Evolutionary conservation across 768 basidiomycete genomes (phyloP).

Genomic region (Clitopilus hobsonii): DNA sequence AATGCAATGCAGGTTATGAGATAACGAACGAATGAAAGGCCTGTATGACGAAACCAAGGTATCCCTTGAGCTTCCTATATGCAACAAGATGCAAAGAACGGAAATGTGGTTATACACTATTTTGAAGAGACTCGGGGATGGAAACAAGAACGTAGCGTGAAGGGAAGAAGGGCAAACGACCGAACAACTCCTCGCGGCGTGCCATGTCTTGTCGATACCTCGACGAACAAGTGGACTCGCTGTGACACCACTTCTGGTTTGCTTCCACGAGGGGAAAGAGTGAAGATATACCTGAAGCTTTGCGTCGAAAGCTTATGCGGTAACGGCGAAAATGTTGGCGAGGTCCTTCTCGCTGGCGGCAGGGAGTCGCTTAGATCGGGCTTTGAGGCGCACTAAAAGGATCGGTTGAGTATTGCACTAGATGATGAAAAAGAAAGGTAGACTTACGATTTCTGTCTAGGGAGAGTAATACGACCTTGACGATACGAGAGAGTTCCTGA

Average conservation of each 20-base stretch:
- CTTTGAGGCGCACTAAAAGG: slow-evolving; percentile 78
- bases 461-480: slow-evolving; percentile 86
- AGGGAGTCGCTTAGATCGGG: slow-evolving; percentile 78
- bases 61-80: not conserved
- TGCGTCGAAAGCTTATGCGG: slow-evolving; percentile 35
- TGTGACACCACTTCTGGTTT: not conserved
- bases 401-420: slow-evolving; percentile 8
- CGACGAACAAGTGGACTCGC: too few species aligned
- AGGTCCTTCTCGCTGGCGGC: slow-evolving; percentile 87
- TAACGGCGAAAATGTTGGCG: slow-evolving; percentile 50
- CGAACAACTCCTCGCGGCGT: not conserved
- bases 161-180: not conserved
- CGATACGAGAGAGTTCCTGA: slow-evolving; percentile 38
- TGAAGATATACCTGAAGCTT: slow-evolving; percentile 1
- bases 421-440: slow-evolving; percentile 1
- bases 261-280: not conserved
- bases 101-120: not conserved
- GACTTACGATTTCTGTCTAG: slow-evolving; percentile 87
- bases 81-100: not conserved
- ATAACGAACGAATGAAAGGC: not conserved
- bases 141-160: not conserved
- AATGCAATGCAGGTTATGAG: not conserved
- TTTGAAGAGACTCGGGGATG: not conserved
- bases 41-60: not conserved
- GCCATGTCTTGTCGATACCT: not conserved